Evolutionary conservation across 2,329 filamentous ascomycete genomes (phyloP).

Genomic region (Fusarium austroafricanum): DNA sequence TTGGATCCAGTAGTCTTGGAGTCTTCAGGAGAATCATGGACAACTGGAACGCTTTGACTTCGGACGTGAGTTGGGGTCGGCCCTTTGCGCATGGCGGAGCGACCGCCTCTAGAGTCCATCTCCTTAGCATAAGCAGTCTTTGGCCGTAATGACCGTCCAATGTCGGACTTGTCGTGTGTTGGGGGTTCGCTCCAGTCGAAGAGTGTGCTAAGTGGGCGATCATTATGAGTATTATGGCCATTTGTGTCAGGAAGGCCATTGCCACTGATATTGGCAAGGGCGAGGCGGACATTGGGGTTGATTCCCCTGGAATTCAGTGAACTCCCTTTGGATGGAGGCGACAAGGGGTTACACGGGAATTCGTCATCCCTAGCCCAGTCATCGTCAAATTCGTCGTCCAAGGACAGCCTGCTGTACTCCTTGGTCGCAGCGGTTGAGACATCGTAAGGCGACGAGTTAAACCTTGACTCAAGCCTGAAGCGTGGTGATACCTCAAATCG

Average conservation of each 20-base stretch:
- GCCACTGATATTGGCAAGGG: constrained; percentile 65
- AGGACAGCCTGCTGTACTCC: constrained; percentile 63
- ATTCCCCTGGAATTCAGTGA: constrained; percentile 65
- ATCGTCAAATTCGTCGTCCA: constrained; percentile 72
- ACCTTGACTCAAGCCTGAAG: constrained; percentile 49
- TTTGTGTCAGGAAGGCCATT: constrained; percentile 54
- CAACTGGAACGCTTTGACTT: constrained; percentile 83
- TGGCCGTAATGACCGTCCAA: constrained; percentile 70
- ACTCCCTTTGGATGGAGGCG: constrained; percentile 63
- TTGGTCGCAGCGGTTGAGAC: constrained; percentile 50
- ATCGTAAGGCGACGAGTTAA: constrained; percentile 48
- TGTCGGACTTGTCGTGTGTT: constrained; percentile 69
- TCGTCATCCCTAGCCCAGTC: constrained; percentile 70
- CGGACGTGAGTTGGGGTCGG: constrained; percentile 78
- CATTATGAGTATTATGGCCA: constrained; percentile 33
- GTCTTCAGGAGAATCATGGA: constrained; percentile 70
- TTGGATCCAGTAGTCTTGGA: constrained; percentile 69
- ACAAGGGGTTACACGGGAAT: constrained; percentile 66
- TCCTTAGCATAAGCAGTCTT: constrained; percentile 82
- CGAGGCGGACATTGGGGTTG: constrained; percentile 65
- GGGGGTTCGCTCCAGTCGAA: constrained; percentile 83
- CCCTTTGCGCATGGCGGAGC: constrained; percentile 72
- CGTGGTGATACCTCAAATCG: constrained; percentile 46
- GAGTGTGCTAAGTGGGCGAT: constrained; percentile 73
- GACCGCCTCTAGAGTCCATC: constrained; percentile 75